Evolutionary conservation across 2,329 filamentous ascomycete species (phyloP).

Genomic region (Aspergillus latus): DNA sequence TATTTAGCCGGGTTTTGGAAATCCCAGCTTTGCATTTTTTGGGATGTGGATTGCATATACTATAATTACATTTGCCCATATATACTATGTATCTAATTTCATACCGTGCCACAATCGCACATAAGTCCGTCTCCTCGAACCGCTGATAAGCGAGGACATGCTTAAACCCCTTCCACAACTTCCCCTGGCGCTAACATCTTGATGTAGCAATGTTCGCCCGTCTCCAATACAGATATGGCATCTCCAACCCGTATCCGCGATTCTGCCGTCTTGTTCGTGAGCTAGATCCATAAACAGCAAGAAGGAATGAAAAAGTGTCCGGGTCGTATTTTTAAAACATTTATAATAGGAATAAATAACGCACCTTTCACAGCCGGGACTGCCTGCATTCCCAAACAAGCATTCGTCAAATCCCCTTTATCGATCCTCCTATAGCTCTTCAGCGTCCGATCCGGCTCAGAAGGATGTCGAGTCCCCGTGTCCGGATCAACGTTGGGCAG

Average conservation of each 20-base stretch:
- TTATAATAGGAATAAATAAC: not conserved
- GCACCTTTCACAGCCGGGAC: conserved; percentile 35
- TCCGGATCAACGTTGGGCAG: conserved; percentile 61
- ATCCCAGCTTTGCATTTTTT: too few relatives aligned
- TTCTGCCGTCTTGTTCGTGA: conserved; percentile 21
- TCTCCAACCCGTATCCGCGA: conserved; percentile 42
- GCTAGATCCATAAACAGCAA: too few relatives aligned
- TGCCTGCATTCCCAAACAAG: conserved; percentile 57
- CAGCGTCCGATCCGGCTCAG: conserved; percentile 52
- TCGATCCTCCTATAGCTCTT: conserved; percentile 53
- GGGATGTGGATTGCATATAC: too few relatives aligned
- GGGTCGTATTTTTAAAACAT: too few relatives aligned
- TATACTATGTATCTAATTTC: too few relatives aligned
- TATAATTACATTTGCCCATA: too few relatives aligned
- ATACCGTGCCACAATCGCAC: too few relatives aligned
- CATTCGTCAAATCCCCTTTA: conserved; percentile 47
- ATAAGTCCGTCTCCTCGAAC: too few relatives aligned
- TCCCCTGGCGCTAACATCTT: conserved; percentile 40
- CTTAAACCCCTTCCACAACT: conserved; percentile 30
- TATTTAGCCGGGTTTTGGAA: too few relatives aligned
- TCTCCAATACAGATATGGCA: conserved; percentile 41
- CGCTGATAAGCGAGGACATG: too few relatives aligned
- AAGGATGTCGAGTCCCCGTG: conserved; percentile 49
- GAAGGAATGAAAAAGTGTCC: too few relatives aligned
- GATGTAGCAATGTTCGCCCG: conserved; percentile 46